Base-by-base conservation (phyloP, 1,284 basidiomycete genomes). In the Ceratobasidium sp. region DNA sequence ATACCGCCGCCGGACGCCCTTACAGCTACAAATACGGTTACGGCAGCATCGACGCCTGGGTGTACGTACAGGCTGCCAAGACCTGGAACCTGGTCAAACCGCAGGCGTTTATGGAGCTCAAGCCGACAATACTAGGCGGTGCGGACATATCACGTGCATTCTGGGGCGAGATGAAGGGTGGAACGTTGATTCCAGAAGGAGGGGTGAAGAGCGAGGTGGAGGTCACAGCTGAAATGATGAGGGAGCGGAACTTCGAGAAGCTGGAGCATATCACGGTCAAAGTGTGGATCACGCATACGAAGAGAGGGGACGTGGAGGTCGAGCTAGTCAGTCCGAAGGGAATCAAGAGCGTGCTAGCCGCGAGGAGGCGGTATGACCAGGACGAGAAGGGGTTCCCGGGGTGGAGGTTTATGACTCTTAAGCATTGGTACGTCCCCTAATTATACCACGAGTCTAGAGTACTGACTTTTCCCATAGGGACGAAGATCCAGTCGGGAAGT, bases 1-100 rank as follows among this genome's bases (percentile, higher is more conserved):
- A 85, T 68, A 99, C 94, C 1, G 91, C 94, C 3, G 87, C 88
- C 0, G 96, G 96, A 6, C 89, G 93, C 58, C 89, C 87, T 61
- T 99, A 94, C 87, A 97, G 96, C 84, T 99, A 99, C 89, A 99
- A 99, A 85, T 99, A 97, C 82, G 98, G 98, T 1, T 99, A 94
- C 83, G 98, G 98, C 28, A 91, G 91, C 60, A 88, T 99, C 79
- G 94, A 98, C 84, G 97, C 94, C 0, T 94, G 92, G 73, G 88
- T 86, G 60, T 96, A 95, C 82, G 92, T 99, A 80, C 93, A 91
- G 80, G 93, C 93, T 0, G 95, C 97, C 2, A 89, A 93, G 83
- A 85, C 87, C 1, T 99, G 97, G 96, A 85, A 93, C 77, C 89
- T 94, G 13, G 97, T 98, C 82, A 98, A 97, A 83, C 97, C 97